A percentile compares a stretch with the other conserved stretches of the same genome.
These are phyloP conservation scores for Ascoidea asiatica DNA, from an alignment of 805 yeast species.

Conservation along the genomic window DNA sequence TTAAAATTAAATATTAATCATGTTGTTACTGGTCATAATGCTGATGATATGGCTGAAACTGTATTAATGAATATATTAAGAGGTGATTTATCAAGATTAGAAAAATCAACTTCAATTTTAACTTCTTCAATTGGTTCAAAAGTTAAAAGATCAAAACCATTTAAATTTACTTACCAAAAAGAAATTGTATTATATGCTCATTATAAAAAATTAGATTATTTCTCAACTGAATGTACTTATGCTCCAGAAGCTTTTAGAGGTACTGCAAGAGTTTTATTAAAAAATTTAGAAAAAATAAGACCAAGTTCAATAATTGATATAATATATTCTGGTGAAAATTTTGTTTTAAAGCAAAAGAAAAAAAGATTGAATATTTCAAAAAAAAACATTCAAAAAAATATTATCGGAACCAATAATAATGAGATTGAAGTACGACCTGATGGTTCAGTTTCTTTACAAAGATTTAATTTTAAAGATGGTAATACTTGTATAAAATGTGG, in stretches of 20 bases:
- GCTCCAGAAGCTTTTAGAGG: constrained; percentile 99
- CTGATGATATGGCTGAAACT: constrained; percentile 99
- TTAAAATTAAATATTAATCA: constrained; percentile 72
- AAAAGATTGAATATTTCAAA: constrained; percentile 16
- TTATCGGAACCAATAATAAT: constrained; percentile 8
- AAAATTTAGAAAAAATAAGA: constrained; percentile 77
- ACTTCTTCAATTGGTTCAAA: constrained; percentile 66
- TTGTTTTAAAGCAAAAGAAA: constrained; percentile 34
- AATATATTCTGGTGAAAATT: constrained; percentile 84
- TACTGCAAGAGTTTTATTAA: constrained; percentile 85
- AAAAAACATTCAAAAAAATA: constrained; percentile 6
- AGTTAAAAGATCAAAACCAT: constrained; percentile 87
- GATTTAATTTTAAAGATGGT: constrained; percentile 37
- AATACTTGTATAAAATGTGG: constrained; percentile 83
- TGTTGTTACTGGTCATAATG: constrained; percentile 96
- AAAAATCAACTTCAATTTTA: constrained; percentile 73
- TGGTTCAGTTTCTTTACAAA: constrained; percentile 41
- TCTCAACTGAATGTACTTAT: constrained; percentile 94
- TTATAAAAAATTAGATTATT: constrained; percentile 86
- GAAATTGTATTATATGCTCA: constrained; percentile 97
- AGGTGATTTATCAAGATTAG: constrained; percentile 93
- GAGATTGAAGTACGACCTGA: constrained; percentile 44
- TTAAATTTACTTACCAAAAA: constrained; percentile 91
- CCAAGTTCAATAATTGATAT: constrained; percentile 92
- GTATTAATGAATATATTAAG: constrained; percentile 87